Base-by-base conservation (phyloP, 2,329 filamentous ascomycete species). In the Penicillium thymicola region DNA sequence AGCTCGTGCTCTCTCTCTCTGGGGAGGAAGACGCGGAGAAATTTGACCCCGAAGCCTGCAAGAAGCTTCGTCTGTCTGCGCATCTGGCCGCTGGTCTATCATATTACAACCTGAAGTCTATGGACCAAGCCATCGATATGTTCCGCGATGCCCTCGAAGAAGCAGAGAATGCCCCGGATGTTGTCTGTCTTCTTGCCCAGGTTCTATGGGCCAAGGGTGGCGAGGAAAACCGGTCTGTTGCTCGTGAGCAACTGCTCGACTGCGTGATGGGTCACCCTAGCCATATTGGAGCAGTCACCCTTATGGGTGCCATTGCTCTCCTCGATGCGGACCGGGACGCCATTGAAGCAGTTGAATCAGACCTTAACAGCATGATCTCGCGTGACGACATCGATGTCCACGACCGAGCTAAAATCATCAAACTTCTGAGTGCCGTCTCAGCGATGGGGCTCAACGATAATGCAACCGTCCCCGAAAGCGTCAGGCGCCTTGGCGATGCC, bases 131-230 rank as follows among this genome's bases (percentile, higher is more conserved):
- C 0, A 85, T 96, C 27, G 79, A 82, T 11, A 92, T 89, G 75
- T 96, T 99, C 73, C 85, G 90, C 61, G 81, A 85, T 3, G 92
- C 92, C 0, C 79, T 97, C 8, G 81, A 87, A 54, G 92, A 96
- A 70, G 91, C 89, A 1, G 78, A 84, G 30, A 83, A 84, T 37
- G 86, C 91, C 59, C 89, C 92, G 0, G 92, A 97, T 68, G 88
- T 93, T 1, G 87, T 92, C 0, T 97, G 92, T 67, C 80, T 97
- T 13, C 80, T 97, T 13, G 89, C 92, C 0, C 91, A 97, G 73
- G 89, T 97, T 0, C 81, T 97, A 0, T 99, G 94, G 93, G 92
- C 92, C 0, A 91, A 90, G 62, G 92, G 90, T 9, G 85, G 86
- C 0, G 84, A 88, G 7, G 81, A 86, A 0, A 89, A 92, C 54